phyloP scores from a whole-genome alignment of 495 filamentous ascomycete genomes.

The Annulohypoxylon maeteangense region DNA sequence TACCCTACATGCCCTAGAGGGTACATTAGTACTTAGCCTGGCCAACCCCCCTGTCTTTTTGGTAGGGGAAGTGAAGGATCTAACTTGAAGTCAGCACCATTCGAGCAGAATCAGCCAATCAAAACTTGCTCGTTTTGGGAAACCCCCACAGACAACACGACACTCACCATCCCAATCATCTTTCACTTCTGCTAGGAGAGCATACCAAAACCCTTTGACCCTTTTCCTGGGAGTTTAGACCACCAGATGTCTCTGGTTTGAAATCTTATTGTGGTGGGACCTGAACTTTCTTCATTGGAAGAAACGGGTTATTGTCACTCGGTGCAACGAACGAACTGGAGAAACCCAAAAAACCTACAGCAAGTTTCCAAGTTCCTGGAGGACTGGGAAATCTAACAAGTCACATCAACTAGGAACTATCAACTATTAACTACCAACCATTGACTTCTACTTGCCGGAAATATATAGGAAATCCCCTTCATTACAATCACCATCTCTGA shows the following conservation, averaged over 20 bases:
- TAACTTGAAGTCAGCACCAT: conserved; percentile 44
- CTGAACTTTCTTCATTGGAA: conserved; percentile 29
- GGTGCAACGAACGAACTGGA: conserved; percentile 5
- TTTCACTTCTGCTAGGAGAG: conserved; percentile 36
- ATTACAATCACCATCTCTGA: background rate
- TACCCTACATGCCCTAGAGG: background rate
- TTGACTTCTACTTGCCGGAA: conserved; percentile 4
- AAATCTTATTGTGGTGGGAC: conserved; percentile 34
- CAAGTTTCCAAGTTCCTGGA: background rate
- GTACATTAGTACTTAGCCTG: conserved; percentile 6
- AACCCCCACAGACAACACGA: conserved; percentile 54
- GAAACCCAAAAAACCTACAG: background rate
- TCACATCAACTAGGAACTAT: conserved; percentile 1
- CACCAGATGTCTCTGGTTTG: conserved; percentile 24
- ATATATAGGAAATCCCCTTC: conserved; percentile 15
- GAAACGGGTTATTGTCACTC: background rate
- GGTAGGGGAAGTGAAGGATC: conserved; percentile 39
- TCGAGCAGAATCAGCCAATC: conserved; percentile 52
- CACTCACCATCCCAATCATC: conserved; percentile 46
- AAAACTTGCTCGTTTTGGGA: conserved; percentile 62
- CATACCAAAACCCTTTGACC: conserved; percentile 18
- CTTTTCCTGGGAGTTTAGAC: conserved; percentile 18
- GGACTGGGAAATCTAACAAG: conserved; percentile 21
- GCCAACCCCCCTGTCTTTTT: conserved; percentile 33
- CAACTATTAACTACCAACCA: background rate